Evolutionary conservation across 805 yeast species (phyloP).

Genomic region (Wickerhamomyces sydowiorum): DNA sequence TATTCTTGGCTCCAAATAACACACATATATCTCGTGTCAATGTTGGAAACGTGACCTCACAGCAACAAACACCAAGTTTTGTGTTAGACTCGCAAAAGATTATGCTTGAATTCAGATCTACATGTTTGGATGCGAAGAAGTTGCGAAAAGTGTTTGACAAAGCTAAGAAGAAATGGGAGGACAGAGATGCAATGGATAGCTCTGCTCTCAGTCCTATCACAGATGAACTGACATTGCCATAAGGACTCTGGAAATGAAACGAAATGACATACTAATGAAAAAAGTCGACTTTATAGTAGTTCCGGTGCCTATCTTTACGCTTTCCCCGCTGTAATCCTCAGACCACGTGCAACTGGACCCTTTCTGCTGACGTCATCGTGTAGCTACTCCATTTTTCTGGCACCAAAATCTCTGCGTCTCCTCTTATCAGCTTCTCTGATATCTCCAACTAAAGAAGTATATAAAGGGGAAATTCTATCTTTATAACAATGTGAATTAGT

Average conservation of each 20-base stretch:
- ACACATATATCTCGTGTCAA: conserved; percentile 72
- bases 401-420: neutral
- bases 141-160: conserved; percentile 50
- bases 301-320: too few species aligned
- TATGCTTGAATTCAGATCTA: conserved; percentile 60
- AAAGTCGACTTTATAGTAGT: too few species aligned
- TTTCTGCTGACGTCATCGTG: neutral
- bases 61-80: conserved; percentile 25
- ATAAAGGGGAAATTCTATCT: too few species aligned
- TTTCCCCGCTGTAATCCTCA: too few species aligned
- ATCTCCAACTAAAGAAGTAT: too few species aligned
- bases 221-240: conserved; percentile 4
- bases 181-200: conserved; percentile 26
- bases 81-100: conserved; percentile 65
- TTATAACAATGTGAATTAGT: too few species aligned
- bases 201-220: conserved; percentile 6
- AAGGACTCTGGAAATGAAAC: neutral
- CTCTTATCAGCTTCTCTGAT: neutral
- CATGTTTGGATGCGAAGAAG: conserved; percentile 47
- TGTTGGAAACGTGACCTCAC: conserved; percentile 31
- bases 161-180: conserved; percentile 46
- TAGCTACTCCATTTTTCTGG: neutral
- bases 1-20: conserved; percentile 83
- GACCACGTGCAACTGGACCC: too few species aligned
- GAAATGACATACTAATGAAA: too few species aligned